Evolutionary conservation across 2,329 filamentous ascomycete genomes (phyloP).

Genomic region (Trichoderma brevicompactum): DNA sequence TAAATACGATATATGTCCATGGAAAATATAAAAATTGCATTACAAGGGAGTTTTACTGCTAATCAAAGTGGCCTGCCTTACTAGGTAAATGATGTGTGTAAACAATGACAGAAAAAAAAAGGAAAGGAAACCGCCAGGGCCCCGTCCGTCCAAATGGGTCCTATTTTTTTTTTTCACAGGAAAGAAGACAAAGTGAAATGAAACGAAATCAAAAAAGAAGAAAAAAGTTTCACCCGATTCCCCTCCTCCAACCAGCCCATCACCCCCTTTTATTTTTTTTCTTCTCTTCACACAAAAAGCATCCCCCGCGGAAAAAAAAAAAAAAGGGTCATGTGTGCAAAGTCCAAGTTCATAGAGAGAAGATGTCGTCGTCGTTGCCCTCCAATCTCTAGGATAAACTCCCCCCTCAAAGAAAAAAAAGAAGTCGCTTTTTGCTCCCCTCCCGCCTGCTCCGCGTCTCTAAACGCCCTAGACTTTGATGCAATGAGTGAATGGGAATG

Average conservation of each 20-base stretch:
- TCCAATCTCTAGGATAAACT: too few species aligned
- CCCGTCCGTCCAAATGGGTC: not conserved
- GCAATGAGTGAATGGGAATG: too few species aligned
- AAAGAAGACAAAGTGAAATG: constrained; percentile 2
- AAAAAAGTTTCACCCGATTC: not conserved
- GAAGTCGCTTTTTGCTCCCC: not conserved
- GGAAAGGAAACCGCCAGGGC: constrained; percentile 16
- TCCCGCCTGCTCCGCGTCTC: not conserved
- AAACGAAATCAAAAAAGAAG: not conserved
- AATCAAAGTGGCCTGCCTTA: constrained; percentile 6
- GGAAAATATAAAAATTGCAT: not conserved
- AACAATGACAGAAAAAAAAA: not conserved
- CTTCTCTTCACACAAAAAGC: too few species aligned
- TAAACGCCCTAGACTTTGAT: too few species aligned
- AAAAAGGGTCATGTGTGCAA: too few species aligned
- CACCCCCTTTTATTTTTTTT: too few species aligned
- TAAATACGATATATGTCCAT: not conserved
- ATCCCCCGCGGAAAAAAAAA: too few species aligned
- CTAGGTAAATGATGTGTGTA: not conserved
- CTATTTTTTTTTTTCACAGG: not conserved
- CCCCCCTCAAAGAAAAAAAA: too few species aligned
- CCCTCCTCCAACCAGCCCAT: too few species aligned
- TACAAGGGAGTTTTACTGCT: not conserved
- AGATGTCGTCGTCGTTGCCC: too few species aligned
- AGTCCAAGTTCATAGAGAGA: too few species aligned